These are phyloP conservation scores for Trichoderma parareesei DNA, from an alignment of 495 filamentous ascomycete genomes.

Conservation along the genomic window DNA sequence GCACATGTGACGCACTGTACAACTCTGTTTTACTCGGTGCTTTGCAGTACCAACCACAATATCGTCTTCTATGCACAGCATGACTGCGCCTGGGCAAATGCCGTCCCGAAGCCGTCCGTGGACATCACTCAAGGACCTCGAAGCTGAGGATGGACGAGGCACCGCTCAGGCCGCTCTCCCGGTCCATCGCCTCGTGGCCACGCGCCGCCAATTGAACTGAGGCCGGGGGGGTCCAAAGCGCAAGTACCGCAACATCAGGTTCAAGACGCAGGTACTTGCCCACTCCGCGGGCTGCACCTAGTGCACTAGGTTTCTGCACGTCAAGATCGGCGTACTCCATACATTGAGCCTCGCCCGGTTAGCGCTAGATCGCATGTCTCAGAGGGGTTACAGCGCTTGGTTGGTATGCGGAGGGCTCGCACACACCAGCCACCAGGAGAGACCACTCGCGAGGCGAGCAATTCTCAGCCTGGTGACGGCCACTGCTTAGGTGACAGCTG, in stretches of 20 bases:
- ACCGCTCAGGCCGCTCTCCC: not conserved
- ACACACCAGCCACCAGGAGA: not conserved
- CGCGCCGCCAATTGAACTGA: not conserved
- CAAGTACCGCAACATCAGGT: not conserved
- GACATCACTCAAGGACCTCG: too few relatives aligned
- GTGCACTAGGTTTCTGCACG: conserved; percentile 7
- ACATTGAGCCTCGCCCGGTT: not conserved
- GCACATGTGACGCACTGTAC: too few relatives aligned
- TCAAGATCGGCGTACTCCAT: not conserved
- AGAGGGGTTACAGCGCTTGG: not conserved
- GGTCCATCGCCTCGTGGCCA: not conserved
- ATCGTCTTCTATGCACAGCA: too few relatives aligned
- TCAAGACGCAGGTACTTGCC: conserved; percentile 1
- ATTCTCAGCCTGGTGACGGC: too few relatives aligned
- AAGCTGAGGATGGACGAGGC: not conserved
- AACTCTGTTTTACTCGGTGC: too few relatives aligned
- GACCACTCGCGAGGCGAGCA: not conserved
- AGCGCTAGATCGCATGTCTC: not conserved
- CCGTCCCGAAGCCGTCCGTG: not conserved
- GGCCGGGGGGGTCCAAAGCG: not conserved
- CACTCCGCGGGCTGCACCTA: not conserved
- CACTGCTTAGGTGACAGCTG: too few relatives aligned
- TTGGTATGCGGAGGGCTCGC: not conserved
- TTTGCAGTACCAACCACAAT: too few relatives aligned
- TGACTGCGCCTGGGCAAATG: not conserved